Conservation (phyloP, 169 alveolate genomes). For the Babesia microti region DNA sequence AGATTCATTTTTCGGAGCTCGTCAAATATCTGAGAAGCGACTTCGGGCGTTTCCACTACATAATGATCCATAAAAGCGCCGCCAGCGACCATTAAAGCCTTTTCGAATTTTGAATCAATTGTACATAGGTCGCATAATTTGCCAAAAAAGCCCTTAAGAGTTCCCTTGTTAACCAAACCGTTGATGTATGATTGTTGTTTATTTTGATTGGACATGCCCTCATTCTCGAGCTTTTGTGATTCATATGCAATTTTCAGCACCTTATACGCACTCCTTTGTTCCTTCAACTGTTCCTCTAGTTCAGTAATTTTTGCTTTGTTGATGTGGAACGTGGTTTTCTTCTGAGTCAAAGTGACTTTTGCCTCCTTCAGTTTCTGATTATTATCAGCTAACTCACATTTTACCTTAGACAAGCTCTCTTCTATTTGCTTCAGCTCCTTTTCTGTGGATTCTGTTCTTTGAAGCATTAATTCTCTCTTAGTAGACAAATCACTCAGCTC, state of each 20-base stretch:
- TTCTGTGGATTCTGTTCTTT: constrained; percentile 12
- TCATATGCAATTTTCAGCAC: constrained; percentile 39
- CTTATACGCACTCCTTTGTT: constrained; percentile 6
- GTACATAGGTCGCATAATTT: constrained; percentile 84
- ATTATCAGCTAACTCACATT: constrained; percentile 23
- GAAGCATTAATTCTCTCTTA: constrained; percentile 36
- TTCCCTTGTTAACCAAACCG: constrained; percentile 32
- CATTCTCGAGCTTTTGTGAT: constrained; percentile 28
- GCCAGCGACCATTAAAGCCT: constrained; percentile 78
- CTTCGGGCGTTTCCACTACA: constrained; percentile 79
- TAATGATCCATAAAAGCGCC: constrained; percentile 71
- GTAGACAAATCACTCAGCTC: constrained; percentile 34
- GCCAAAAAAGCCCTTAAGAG: constrained; percentile 73
- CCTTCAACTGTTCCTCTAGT: constrained; percentile 14
- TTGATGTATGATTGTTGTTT: constrained; percentile 37
- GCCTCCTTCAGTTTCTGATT: constrained; percentile 12
- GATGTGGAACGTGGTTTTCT: constrained; percentile 4
- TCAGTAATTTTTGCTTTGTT: constrained; percentile 6
- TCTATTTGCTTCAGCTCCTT: constrained; percentile 2
- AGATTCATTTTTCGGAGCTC: constrained; percentile 70
- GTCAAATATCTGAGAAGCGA: constrained; percentile 73
- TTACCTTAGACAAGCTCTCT: constrained; percentile 8
- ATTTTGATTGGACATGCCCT: constrained; percentile 22
- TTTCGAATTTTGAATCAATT: constrained; percentile 73
- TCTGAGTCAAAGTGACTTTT: constrained; percentile 7